Conservation (phyloP, 2,329 filamentous ascomycete genomes). For the Exophiala mesophila region DNA sequence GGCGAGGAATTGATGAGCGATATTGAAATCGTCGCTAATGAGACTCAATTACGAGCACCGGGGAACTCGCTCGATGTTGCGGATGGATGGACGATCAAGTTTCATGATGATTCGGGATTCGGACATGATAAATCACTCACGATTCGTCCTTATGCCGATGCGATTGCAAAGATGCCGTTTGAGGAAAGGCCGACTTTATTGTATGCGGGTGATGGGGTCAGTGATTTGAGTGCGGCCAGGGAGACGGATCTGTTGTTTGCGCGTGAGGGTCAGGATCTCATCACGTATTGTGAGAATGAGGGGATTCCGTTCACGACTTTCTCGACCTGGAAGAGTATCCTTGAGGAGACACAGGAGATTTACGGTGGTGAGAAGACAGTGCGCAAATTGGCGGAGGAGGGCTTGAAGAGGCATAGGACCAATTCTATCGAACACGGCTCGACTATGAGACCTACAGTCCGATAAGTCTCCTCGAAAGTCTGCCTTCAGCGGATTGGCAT, state of each 20-base stretch:
- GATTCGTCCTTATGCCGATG: slow-evolving; percentile 73
- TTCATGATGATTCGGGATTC: slow-evolving; percentile 73
- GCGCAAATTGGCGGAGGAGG: slow-evolving; percentile 58
- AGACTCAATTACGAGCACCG: slow-evolving; percentile 59
- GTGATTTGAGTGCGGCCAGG: slow-evolving; percentile 82
- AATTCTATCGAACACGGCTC: slow-evolving; percentile 22
- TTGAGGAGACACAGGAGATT: slow-evolving; percentile 70
- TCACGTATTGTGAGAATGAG: slow-evolving; percentile 78
- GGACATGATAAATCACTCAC: slow-evolving; percentile 97
- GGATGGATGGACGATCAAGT: slow-evolving; percentile 81
- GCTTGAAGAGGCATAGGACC: slow-evolving; percentile 22
- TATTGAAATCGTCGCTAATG: slow-evolving; percentile 87
- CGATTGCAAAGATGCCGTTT: slow-evolving; percentile 53
- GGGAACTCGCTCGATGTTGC: slow-evolving; percentile 73
- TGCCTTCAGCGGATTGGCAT: no score
- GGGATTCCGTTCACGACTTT: slow-evolving; percentile 85
- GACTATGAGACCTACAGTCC: slow-evolving; percentile 11
- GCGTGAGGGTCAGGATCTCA: slow-evolving; percentile 83
- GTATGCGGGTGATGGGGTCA: slow-evolving; percentile 93
- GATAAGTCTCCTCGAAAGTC: no score
- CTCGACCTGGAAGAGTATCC: slow-evolving; percentile 75
- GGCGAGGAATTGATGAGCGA: slow-evolving; percentile 67
- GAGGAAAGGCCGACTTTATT: slow-evolving; percentile 73
- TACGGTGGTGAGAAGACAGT: slow-evolving; percentile 66
- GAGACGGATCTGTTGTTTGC: slow-evolving; percentile 93